Conservation (phyloP, 2,329 filamentous ascomycete species). For the Didymella arachidicola region DNA sequence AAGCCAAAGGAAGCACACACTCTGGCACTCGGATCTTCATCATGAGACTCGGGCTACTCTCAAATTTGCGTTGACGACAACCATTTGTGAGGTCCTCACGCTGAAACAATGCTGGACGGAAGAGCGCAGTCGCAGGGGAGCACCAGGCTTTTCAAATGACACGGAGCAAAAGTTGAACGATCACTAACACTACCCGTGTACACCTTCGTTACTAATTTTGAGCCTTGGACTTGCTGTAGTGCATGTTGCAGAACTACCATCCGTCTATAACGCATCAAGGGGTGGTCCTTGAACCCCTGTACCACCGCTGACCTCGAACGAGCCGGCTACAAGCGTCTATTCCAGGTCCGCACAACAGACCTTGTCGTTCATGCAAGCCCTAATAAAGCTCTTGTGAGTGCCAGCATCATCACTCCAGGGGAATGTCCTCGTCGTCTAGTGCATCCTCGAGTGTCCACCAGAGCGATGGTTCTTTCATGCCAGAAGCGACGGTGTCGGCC, state of each 20-base stretch:
- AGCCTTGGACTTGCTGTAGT: neutral
- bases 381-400: neutral
- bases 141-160: neutral
- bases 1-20: neutral
- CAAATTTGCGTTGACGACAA: neutral
- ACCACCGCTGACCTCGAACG: neutral
- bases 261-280: neutral
- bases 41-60: neutral
- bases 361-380: neutral
- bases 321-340: neutral
- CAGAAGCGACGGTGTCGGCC: slow-evolving; percentile 9
- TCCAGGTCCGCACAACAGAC: neutral
- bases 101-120: neutral
- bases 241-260: neutral
- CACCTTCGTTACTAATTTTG: too few species aligned
- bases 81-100: neutral
- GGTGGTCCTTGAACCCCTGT: neutral
- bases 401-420: neutral
- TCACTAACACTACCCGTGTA: too few species aligned
- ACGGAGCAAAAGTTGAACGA: neutral
- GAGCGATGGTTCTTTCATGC: slow-evolving; percentile 9
- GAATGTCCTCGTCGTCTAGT: neutral
- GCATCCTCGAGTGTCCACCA: slow-evolving; percentile 11
- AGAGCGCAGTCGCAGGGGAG: neutral
- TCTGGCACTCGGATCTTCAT: neutral